A percentile compares a stretch with the other conserved stretches of the same genome.
Evolutionary conservation across 2,329 filamentous ascomycete species (phyloP).

Genomic region (Bipolaris zeicola): DNA sequence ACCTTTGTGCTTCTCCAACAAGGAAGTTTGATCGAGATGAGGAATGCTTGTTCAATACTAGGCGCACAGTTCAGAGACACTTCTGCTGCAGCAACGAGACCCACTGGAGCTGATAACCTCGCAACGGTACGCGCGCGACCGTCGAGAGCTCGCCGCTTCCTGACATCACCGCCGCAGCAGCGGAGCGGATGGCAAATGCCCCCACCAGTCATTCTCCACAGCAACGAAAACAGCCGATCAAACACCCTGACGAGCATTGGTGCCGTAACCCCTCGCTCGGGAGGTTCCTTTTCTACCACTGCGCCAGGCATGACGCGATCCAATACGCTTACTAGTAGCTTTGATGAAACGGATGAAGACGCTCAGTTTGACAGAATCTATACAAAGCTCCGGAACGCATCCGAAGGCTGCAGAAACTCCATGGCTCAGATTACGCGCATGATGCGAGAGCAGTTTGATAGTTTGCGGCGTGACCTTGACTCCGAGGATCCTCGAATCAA

Average conservation of each 20-base stretch:
- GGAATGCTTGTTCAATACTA: constrained; percentile 62
- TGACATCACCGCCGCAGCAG: constrained; percentile 43
- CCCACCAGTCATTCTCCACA: constrained; percentile 51
- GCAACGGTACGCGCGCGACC: constrained; percentile 40
- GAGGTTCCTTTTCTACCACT: constrained; percentile 74
- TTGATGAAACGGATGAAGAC: constrained; percentile 72
- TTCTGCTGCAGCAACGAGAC: constrained; percentile 26
- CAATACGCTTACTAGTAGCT: constrained; percentile 63
- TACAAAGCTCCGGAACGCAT: constrained; percentile 73
- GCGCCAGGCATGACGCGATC: constrained; percentile 53
- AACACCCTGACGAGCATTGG: constrained; percentile 59
- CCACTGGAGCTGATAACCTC: constrained; percentile 27
- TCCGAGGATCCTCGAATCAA: constrained; percentile 43
- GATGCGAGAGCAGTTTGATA: constrained; percentile 38
- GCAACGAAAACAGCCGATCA: constrained; percentile 57
- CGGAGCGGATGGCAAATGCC: constrained; percentile 43
- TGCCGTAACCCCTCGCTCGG: constrained; percentile 74
- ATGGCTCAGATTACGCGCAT: constrained; percentile 60
- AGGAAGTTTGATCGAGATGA: constrained; percentile 62
- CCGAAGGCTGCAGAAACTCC: constrained; percentile 73
- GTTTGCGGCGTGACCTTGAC: constrained; percentile 39
- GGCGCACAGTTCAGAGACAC: constrained; percentile 48
- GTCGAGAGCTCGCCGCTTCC: constrained; percentile 38
- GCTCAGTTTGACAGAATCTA: constrained; percentile 82
- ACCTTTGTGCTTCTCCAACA: constrained; percentile 65